These are phyloP conservation scores for Pelargonium myrrhifolium DNA, from an alignment of 441 rosid genomes.

Conservation along the genomic window DNA sequence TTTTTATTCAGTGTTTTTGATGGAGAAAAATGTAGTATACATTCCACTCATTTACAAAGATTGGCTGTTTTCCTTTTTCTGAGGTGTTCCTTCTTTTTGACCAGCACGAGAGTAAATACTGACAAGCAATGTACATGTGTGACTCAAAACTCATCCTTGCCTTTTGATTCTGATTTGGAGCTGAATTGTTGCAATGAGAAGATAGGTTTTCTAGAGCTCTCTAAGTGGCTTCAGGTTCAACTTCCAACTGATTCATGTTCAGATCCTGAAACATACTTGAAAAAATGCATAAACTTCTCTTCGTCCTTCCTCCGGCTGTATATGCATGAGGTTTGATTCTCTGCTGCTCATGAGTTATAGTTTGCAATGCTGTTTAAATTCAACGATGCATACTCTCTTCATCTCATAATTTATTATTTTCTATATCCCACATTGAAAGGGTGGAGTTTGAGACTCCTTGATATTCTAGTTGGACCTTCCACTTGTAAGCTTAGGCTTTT, in stretches of 20 bases:
- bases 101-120: slow-evolving; percentile 33
- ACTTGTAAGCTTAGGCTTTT: too few species aligned
- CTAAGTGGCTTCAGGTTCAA: slow-evolving; percentile 55
- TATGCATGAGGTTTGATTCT: slow-evolving; percentile 59
- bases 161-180: slow-evolving; percentile 20
- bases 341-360: too few species aligned
- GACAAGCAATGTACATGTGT: slow-evolving; percentile 30
- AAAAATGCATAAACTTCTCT: slow-evolving; percentile 41
- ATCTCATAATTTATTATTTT: too few species aligned
- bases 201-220: slow-evolving; percentile 47
- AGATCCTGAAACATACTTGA: slow-evolving; percentile 30
- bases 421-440: too few species aligned
- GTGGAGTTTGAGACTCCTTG: too few species aligned
- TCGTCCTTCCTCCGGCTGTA: slow-evolving; percentile 60
- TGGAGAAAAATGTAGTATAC: slow-evolving; percentile 24
- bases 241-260: slow-evolving; percentile 24
- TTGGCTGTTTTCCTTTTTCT: slow-evolving; percentile 59
- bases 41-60: slow-evolving; percentile 54
- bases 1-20: slow-evolving; percentile 40
- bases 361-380: too few species aligned
- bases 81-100: slow-evolving; percentile 56
- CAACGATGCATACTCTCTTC: too few species aligned
- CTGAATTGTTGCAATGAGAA: slow-evolving; percentile 28
- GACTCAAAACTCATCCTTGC: slow-evolving; percentile 23
- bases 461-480: too few species aligned